These are phyloP conservation scores for Nemophila menziesii DNA, from an alignment of 257 asterid genomes.

Conservation along the genomic window DNA sequence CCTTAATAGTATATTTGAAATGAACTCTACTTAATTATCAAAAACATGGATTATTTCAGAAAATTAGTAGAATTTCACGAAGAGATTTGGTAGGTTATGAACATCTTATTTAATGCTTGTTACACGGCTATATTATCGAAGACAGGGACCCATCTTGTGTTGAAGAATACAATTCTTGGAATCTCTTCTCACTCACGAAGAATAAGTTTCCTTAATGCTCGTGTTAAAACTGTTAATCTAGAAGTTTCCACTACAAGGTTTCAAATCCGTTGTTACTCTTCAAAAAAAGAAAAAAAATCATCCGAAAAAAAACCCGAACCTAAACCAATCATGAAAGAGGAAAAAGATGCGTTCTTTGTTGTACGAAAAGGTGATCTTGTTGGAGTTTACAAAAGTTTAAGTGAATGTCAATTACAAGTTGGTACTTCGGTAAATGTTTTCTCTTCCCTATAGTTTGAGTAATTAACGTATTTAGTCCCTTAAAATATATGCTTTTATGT, in stretches of 20 bases:
- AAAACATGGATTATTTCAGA: slow-evolving; percentile 17
- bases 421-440: slow-evolving; percentile 97
- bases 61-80: slow-evolving; percentile 22
- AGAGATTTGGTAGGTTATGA: slow-evolving; percentile 43
- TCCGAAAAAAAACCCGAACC: slow-evolving; percentile 25
- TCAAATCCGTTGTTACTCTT: slow-evolving; percentile 40
- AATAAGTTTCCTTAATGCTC: slow-evolving; percentile 22
- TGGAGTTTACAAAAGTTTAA: slow-evolving; percentile 83
- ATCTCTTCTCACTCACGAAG: slow-evolving; percentile 31
- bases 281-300: slow-evolving; percentile 38
- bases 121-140: slow-evolving; percentile 30
- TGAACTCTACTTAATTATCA: neutral
- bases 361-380: slow-evolving; percentile 87
- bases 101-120: slow-evolving; percentile 56
- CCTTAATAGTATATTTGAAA: neutral
- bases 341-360: slow-evolving; percentile 83
- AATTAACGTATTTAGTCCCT: too few relatives aligned
- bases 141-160: slow-evolving; percentile 21
- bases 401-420: slow-evolving; percentile 95
- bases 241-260: slow-evolving; percentile 22
- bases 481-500: slow-evolving; percentile 17
- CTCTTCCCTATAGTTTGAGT: too few relatives aligned
- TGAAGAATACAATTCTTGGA: slow-evolving; percentile 28
- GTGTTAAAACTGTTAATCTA: slow-evolving; percentile 30
- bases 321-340: slow-evolving; percentile 59